These are phyloP conservation scores for Aspergillus bertholletiae DNA, from an alignment of 495 filamentous ascomycete genomes.

Conservation along the genomic window DNA sequence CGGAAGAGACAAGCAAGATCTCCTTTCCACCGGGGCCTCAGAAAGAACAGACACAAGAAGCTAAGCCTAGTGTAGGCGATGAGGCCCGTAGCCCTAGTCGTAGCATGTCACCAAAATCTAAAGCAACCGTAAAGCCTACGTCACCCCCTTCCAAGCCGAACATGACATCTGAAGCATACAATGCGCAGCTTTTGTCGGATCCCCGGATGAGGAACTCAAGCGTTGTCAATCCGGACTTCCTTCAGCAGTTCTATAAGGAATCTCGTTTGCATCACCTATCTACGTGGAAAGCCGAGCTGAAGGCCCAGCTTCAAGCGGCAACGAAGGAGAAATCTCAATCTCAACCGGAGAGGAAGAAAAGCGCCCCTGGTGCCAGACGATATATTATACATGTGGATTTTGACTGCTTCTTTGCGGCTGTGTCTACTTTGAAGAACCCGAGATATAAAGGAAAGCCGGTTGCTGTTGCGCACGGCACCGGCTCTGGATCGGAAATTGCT, in stretches of 20 bases:
- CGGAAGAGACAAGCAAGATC: conserved; percentile 15
- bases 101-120: not conserved
- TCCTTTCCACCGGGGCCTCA: not conserved
- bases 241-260: conserved; percentile 91
- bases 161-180: conserved; percentile 88
- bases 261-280: conserved; percentile 93
- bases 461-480: conserved; percentile 82
- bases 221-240: conserved; percentile 83
- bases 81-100: not conserved
- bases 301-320: conserved; percentile 76
- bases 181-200: conserved; percentile 73
- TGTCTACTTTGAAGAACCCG: conserved; percentile 75
- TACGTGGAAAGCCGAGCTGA: conserved; percentile 91
- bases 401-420: conserved; percentile 95
- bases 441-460: conserved; percentile 78
- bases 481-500: conserved; percentile 87
- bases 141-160: conserved; percentile 23
- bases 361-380: conserved; percentile 57
- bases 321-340: conserved; percentile 63
- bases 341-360: conserved; percentile 45
- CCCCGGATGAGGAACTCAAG: conserved; percentile 81
- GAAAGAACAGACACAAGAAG: not conserved
- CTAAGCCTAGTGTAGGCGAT: not conserved
- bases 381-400: conserved; percentile 97
- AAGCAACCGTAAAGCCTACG: not conserved